phyloP scores from a whole-genome alignment of 345 rosid species.

The Moringa oleifera region DNA sequence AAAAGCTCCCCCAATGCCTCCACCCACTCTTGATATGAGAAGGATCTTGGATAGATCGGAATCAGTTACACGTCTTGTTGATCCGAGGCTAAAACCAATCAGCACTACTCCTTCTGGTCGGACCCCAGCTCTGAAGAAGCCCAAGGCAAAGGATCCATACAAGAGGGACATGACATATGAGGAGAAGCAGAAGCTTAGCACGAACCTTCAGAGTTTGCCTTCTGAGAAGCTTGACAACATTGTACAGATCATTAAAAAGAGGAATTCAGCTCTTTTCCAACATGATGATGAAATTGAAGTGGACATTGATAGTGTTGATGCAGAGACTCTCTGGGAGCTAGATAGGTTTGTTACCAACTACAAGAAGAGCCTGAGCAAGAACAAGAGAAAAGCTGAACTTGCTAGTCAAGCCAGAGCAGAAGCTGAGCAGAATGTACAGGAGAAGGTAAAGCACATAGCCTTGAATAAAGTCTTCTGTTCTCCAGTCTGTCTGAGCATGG shows the following conservation, averaged over 20 bases:
- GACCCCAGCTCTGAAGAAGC: constrained; percentile 87
- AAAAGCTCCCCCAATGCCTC: constrained; percentile 48
- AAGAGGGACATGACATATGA: constrained; percentile 98
- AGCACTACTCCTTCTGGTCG: constrained; percentile 73
- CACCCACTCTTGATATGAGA: constrained; percentile 70
- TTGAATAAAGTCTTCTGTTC: not conserved
- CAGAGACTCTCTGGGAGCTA: constrained; percentile 98
- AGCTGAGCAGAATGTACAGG: constrained; percentile 49
- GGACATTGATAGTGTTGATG: constrained; percentile 93
- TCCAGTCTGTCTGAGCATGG: not conserved
- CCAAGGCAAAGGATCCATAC: constrained; percentile 90
- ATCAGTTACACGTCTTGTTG: constrained; percentile 47
- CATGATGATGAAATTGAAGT: constrained; percentile 96
- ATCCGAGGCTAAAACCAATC: constrained; percentile 42
- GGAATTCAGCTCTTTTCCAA: constrained; percentile 73
- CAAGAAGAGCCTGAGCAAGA: constrained; percentile 93
- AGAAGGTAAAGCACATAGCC: constrained; percentile 39
- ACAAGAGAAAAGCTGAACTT: constrained; percentile 93
- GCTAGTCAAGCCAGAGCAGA: constrained; percentile 75
- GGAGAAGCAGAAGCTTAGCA: constrained; percentile 96
- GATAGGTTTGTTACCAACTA: constrained; percentile 96
- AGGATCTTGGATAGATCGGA: constrained; percentile 76
- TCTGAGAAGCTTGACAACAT: constrained; percentile 90
- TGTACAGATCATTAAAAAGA: constrained; percentile 88
- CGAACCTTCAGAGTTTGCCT: constrained; percentile 82